phyloP scores from a whole-genome alignment of 1,284 basidiomycete genomes.

The Fomes fomentarius region DNA sequence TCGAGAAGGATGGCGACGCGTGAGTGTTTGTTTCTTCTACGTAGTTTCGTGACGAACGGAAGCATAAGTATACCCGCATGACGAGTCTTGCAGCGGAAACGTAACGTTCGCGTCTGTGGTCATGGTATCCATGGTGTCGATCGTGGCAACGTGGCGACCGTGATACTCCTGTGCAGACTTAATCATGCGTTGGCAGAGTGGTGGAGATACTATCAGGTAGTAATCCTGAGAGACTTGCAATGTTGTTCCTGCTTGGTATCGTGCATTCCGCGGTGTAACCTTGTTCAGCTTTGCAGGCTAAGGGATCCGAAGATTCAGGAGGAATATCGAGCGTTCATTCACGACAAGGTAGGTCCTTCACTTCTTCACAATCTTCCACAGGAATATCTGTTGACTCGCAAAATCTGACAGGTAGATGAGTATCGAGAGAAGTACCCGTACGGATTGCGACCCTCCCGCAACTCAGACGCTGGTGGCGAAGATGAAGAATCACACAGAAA shows the following conservation, averaged over 20 bases:
- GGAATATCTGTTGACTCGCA: too few relatives aligned
- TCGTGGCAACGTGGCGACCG: too few relatives aligned
- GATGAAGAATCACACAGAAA: constrained; percentile 39
- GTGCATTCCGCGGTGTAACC: constrained; percentile 14
- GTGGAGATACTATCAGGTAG: too few relatives aligned
- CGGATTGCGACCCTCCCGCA: constrained; percentile 30
- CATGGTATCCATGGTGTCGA: too few relatives aligned
- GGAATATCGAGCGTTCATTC: constrained; percentile 64
- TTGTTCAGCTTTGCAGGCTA: constrained; percentile 46
- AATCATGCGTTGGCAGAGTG: too few relatives aligned
- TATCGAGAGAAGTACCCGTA: constrained; percentile 45
- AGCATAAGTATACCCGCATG: too few relatives aligned
- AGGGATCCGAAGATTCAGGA: constrained; percentile 60
- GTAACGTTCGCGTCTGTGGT: too few relatives aligned
- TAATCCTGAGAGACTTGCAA: too few relatives aligned
- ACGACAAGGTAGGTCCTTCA: constrained; percentile 52
- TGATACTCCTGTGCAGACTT: too few relatives aligned
- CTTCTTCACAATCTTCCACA: too few relatives aligned
- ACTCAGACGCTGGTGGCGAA: constrained; percentile 4
- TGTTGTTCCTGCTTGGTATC: background rate
- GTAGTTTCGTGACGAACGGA: too few relatives aligned
- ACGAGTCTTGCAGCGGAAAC: too few relatives aligned
- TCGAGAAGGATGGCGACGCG: constrained; percentile 73
- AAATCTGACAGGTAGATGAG: constrained; percentile 47
- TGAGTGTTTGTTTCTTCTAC: constrained; percentile 41